Conservation (phyloP, 139 green algal genomes). For the Chlorella sp. region DNA sequence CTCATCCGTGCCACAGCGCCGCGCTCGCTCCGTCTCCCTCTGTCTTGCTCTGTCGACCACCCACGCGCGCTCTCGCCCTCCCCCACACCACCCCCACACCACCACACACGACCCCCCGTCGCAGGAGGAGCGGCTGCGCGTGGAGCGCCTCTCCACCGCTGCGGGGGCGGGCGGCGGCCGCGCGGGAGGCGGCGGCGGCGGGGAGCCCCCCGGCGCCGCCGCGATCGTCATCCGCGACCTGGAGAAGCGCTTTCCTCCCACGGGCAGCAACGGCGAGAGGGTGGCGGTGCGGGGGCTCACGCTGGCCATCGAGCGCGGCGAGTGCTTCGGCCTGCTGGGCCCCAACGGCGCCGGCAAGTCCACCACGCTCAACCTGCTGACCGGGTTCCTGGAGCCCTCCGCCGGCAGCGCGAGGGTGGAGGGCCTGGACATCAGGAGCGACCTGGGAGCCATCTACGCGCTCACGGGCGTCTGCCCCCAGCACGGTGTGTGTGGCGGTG, state of each 20-base stretch:
- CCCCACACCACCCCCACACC: too few species aligned
- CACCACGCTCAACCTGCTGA: conserved; percentile 46
- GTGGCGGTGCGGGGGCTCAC: conserved; percentile 63
- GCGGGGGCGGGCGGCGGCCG: neutral
- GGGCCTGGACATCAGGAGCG: conserved; percentile 65
- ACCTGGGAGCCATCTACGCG: conserved; percentile 69
- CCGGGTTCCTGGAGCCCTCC: conserved; percentile 39
- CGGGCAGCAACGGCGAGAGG: conserved; percentile 53
- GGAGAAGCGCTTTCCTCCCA: conserved; percentile 73
- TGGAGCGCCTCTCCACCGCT: conserved; percentile 21
- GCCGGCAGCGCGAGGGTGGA: conserved; percentile 67
- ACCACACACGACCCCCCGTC: too few species aligned
- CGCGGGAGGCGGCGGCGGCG: neutral
- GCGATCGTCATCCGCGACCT: conserved; percentile 81
- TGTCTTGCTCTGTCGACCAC: too few species aligned
- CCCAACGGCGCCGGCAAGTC: conserved; percentile 57
- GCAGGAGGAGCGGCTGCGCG: conserved; percentile 45
- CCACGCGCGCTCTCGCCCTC: too few species aligned
- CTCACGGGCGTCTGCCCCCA: conserved; percentile 94
- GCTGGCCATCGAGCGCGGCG: conserved; percentile 68
- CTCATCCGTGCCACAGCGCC: too few species aligned
- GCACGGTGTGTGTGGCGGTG: conserved; percentile 43
- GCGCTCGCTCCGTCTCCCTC: too few species aligned
- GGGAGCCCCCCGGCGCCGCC: conserved; percentile 6
- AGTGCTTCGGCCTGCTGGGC: conserved; percentile 87